Conservation (phyloP, 2,329 filamentous ascomycete genomes). For the Dactylonectria estremocensis region DNA sequence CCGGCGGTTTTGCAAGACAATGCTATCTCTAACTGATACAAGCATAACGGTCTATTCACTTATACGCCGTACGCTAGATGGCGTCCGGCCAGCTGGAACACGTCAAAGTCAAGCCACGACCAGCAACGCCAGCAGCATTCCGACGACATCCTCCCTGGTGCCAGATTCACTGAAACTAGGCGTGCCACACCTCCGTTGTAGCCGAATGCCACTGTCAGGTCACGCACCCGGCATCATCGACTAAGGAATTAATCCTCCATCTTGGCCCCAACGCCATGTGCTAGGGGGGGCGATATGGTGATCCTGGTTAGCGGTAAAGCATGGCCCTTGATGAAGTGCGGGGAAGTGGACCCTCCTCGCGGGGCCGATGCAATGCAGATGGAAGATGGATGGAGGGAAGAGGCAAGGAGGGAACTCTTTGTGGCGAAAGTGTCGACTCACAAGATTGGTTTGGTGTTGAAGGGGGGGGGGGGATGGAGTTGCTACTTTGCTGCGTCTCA, state of each 20-base stretch:
- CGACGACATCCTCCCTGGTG: background rate
- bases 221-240: constrained; percentile 7
- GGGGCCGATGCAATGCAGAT: background rate
- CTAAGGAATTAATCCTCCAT: constrained; percentile 19
- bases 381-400: no score
- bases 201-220: background rate
- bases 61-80: background rate
- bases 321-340: constrained; percentile 7
- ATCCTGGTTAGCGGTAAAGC: constrained; percentile 1
- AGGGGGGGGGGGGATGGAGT: background rate
- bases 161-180: background rate
- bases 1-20: background rate
- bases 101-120: background rate
- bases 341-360: constrained; percentile 10
- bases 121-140: background rate
- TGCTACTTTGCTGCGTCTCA: background rate
- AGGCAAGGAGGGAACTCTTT: background rate
- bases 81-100: background rate
- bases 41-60: background rate
- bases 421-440: background rate
- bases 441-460: background rate
- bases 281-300: constrained; percentile 3
- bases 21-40: background rate
- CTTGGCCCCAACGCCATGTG: background rate
- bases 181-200: background rate